Base-by-base conservation (phyloP, 1,284 basidiomycete species). In the Cerrena zonata region DNA sequence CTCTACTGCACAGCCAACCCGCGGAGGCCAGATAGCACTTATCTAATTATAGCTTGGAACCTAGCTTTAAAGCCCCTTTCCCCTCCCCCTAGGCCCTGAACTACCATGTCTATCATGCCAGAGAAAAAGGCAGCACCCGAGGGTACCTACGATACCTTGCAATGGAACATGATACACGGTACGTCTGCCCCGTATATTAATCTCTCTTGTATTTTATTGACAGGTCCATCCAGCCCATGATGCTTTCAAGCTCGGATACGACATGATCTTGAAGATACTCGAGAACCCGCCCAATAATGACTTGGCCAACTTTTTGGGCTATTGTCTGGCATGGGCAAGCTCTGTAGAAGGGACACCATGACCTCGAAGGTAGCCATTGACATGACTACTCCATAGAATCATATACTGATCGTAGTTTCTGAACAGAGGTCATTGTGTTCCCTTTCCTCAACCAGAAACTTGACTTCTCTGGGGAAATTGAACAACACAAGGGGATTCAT, bases 241-340 rank as follows among this genome's bases (percentile, higher is more conserved):
- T 18, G 56, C 59, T 19, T 68, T 64, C 55, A 69, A 70, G 55
- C 47, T 58, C 5, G 69, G 65, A 10, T 68, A 65, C 51, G 61
- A 67, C 37, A 65, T 44, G 24, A 69, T 71, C 37, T 21, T 69
- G 10, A 51, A 58, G 4, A 61, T 60, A 47, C 68, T 73, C n/a
- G 67, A 64, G 23, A 53, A 66, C 4, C 69, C 68, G 1, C 70
- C 69, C 0, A 49, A 45, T 15, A 50, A 68, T 38, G 72, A 71
- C 51, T 59, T 73, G 13, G 50, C 53, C 26, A 74, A 73, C 55
- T 74, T 73, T 49, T 54, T 74, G 10, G 70, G 70, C 1, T 72
- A 72, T 47, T 69, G 69, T 49, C 59, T 66, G 45, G 65, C 68
- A 7, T 73, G 70, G 70, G 65, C 60, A 0, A 39, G 54, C 21